phyloP scores from a whole-genome alignment of 1,284 basidiomycete genomes.

The Athelia psychrophila region DNA sequence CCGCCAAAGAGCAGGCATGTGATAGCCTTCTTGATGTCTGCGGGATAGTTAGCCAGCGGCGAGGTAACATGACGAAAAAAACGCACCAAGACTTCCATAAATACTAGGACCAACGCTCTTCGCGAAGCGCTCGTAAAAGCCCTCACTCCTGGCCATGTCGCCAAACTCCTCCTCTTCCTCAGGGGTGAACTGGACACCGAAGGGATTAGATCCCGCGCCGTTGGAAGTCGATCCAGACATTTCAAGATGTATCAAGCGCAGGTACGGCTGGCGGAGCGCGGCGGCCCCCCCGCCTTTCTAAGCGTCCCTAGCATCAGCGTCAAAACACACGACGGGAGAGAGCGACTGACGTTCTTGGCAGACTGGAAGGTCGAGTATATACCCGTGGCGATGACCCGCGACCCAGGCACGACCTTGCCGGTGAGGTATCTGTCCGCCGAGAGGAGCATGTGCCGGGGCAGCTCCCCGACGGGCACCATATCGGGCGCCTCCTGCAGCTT shows the following conservation, averaged over 20 bases:
- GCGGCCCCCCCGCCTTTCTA: constrained; percentile 78
- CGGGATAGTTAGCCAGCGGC: constrained; percentile 5
- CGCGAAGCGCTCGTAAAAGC: constrained; percentile 93
- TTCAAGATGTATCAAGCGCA: constrained; percentile 92
- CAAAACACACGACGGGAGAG: background rate
- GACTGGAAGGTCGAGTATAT: constrained; percentile 96
- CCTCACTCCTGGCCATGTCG: constrained; percentile 85
- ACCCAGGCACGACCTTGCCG: constrained; percentile 92
- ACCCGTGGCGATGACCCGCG: constrained; percentile 91
- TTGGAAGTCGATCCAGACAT: constrained; percentile 72
- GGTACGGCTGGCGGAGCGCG: constrained; percentile 92
- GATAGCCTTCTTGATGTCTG: constrained; percentile 98
- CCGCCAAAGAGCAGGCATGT: constrained; percentile 95
- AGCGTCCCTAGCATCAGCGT: background rate
- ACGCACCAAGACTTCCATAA: constrained; percentile 86
- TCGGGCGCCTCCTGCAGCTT: constrained; percentile 99
- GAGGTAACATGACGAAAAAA: background rate
- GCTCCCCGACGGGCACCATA: constrained; percentile 98
- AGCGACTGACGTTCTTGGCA: constrained; percentile 66
- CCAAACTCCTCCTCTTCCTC: constrained; percentile 97
- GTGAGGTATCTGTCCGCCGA: constrained; percentile 90
- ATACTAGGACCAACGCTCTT: constrained; percentile 97
- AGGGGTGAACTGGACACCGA: constrained; percentile 85
- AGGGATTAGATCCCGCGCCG: constrained; percentile 67
- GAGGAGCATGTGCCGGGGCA: constrained; percentile 94